Evolutionary conservation across 352 stramenopile species (phyloP), one percentile per base, ranked within the genome.

Genomic region (Saprolegnia parasitica): DNA sequence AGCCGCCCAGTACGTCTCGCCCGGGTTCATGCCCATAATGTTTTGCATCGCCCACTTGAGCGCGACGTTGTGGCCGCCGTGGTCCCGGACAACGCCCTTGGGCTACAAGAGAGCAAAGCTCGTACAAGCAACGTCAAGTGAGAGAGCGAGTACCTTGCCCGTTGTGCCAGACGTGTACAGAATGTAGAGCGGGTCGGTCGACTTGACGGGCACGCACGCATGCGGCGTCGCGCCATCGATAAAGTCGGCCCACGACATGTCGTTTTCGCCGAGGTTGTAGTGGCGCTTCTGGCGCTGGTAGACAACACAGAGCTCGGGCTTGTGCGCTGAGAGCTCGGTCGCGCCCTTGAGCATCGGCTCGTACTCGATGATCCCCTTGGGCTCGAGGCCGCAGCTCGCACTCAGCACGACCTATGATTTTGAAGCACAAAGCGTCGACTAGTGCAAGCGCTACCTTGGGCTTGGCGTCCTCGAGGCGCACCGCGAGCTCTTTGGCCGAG

Each of bases 31-130:
- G 64, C 84, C 75, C 62, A 95, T 92, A 45, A 93, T 78, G 32
- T 89, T 77, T 18, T 77, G 74, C 87, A 96, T 95, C 37, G 82
- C 78, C 77, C 81, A 96, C 71, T 95, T 93, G n/a, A 96, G 80
- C n/a, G 86, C 86, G 13, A 92, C 84, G 29, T 84, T 84, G 71
- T 93, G 80, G 0, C 85, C 86, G 16, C 83, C 86, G 65, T 88
- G 88, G 68, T 91, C 84, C 35, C 82, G 81, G 35, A 93, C 81
- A 23, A 94, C 80, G 20, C 86, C 86, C 56, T 95, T 95, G 18
- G 86, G 86, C 57, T 82, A 67, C 11, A 20, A 3, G 15, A 61
- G 5, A 18, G 11, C 35, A 50, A 50, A 37, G n/a, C n/a, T n/a
- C n/a, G n/a, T n/a, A n/a, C 2, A 10, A 45, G 13, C 16, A 32